Percentiles rank a stretch among this genome's conserved stretches.
These are phyloP conservation scores for Cladorrhinum sp. DNA, from an alignment of 2,329 filamentous ascomycete species.

Conservation along the genomic window DNA sequence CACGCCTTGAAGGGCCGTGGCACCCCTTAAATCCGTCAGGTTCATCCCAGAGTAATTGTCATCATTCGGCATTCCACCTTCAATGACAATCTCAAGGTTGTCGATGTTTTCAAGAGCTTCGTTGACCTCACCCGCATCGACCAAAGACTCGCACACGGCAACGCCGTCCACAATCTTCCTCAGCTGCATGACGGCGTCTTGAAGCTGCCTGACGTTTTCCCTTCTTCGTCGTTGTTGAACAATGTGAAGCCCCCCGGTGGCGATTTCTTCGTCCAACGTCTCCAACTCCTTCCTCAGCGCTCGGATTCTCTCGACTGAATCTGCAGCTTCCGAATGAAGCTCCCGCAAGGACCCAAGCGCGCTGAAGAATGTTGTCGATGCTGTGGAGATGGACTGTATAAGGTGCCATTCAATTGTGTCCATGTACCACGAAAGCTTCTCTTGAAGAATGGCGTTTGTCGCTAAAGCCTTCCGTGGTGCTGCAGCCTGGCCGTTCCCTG, in stretches of 20 bases:
- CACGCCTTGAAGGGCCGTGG: constrained; percentile 77
- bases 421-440: constrained; percentile 99
- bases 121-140: constrained; percentile 81
- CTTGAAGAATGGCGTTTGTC: constrained; percentile 94
- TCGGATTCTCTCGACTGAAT: constrained; percentile 86
- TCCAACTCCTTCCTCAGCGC: constrained; percentile 73
- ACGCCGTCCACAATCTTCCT: constrained; percentile 74
- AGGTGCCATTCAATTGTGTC: constrained; percentile 97
- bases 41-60: constrained; percentile 35
- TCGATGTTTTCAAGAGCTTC: constrained; percentile 76
- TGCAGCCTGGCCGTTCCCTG: constrained; percentile 54
- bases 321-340: constrained; percentile 85
- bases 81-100: constrained; percentile 73
- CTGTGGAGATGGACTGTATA: constrained; percentile 92
- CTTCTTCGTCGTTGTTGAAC: constrained; percentile 76
- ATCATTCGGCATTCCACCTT: constrained; percentile 54
- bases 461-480: constrained; percentile 80
- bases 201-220: constrained; percentile 80
- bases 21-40: constrained; percentile 67
- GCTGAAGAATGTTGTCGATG: constrained; percentile 94
- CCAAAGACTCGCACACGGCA: constrained; percentile 71
- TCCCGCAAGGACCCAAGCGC: constrained; percentile 88
- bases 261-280: constrained; percentile 82
- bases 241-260: constrained; percentile 77
- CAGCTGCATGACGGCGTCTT: constrained; percentile 79